Percentiles rank a stretch among this genome's conserved stretches.
Evolutionary conservation across 306 rosid species (phyloP).

Genomic region (Sophora flavescens): DNA sequence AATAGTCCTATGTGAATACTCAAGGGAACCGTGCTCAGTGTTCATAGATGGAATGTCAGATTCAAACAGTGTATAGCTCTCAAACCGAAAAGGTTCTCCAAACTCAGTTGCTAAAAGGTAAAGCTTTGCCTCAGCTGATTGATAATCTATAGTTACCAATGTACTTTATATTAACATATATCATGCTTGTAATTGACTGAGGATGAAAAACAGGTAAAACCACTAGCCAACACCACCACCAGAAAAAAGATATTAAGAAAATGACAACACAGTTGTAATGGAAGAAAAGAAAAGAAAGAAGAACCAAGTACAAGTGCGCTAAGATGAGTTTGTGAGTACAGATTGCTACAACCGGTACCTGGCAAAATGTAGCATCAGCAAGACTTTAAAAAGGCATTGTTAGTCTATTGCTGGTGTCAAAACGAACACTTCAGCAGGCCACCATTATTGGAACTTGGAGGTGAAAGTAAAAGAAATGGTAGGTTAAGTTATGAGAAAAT

Average conservation of each 20-base stretch:
- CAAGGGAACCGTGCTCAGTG: neutral
- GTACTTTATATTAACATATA: conserved; percentile 4
- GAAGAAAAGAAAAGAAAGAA: neutral
- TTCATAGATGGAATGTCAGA: neutral
- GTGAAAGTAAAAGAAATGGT: conserved; percentile 46
- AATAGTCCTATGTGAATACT: neutral
- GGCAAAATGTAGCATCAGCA: conserved; percentile 40
- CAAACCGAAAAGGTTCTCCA: too few relatives aligned
- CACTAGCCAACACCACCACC: too few relatives aligned
- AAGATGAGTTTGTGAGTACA: conserved; percentile 12
- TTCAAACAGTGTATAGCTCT: neutral
- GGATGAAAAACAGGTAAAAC: neutral
- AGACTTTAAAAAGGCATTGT: conserved; percentile 18
- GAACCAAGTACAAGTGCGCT: conserved; percentile 2
- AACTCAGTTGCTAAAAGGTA: neutral
- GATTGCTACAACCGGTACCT: conserved; percentile 33
- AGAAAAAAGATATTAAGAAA: conserved; percentile 10
- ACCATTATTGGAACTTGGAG: conserved; percentile 33
- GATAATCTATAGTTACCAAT: neutral
- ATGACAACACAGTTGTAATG: neutral
- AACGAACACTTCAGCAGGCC: neutral
- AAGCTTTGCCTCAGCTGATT: neutral
- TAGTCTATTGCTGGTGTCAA: conserved; percentile 6
- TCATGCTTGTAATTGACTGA: too few relatives aligned
- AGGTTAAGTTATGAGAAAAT: conserved; percentile 33